phyloP scores from a whole-genome alignment of 345 rosid genomes.

The Isatis tinctoria region DNA sequence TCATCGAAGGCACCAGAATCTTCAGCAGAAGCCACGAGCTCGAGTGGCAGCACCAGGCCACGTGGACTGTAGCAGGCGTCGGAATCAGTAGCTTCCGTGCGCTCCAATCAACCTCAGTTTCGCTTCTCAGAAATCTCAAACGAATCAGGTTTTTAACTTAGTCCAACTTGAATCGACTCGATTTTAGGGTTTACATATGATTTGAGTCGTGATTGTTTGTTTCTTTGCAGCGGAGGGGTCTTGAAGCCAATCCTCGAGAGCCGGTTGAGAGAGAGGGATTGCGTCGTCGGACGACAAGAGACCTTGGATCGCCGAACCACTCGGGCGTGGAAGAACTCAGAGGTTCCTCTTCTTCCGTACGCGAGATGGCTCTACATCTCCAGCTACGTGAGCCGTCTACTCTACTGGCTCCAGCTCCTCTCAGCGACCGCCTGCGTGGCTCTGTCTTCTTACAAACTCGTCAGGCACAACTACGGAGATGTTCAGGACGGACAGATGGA shows the following conservation, averaged over 20 bases:
- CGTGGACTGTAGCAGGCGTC: constrained; percentile 68
- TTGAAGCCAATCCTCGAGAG: constrained; percentile 15
- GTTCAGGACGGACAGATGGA: constrained; percentile 61
- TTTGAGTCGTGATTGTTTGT: background rate
- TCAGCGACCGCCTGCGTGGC: constrained; percentile 69
- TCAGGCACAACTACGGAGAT: constrained; percentile 71
- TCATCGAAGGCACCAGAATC: constrained; percentile 80
- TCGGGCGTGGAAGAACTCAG: constrained; percentile 60
- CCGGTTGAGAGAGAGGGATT: constrained; percentile 6
- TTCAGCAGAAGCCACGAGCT: constrained; percentile 92
- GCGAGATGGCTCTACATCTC: constrained; percentile 67
- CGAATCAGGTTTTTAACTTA: constrained; percentile 19
- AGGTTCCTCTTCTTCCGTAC: constrained; percentile 75
- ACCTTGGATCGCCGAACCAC: constrained; percentile 25
- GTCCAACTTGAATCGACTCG: background rate
- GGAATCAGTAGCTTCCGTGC: constrained; percentile 73
- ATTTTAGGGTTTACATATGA: constrained; percentile 15
- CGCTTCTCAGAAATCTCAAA: constrained; percentile 30
- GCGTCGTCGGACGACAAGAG: background rate
- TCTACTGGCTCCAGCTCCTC: constrained; percentile 85
- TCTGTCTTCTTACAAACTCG: constrained; percentile 69
- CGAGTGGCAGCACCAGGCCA: constrained; percentile 92
- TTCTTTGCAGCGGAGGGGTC: constrained; percentile 11
- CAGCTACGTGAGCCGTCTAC: constrained; percentile 61
- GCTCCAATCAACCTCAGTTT: constrained; percentile 44